Evolutionary conservation across 2,329 filamentous ascomycete species (phyloP), one percentile per base, ranked within the genome.

Genomic region (Alternaria metachromatica): DNA sequence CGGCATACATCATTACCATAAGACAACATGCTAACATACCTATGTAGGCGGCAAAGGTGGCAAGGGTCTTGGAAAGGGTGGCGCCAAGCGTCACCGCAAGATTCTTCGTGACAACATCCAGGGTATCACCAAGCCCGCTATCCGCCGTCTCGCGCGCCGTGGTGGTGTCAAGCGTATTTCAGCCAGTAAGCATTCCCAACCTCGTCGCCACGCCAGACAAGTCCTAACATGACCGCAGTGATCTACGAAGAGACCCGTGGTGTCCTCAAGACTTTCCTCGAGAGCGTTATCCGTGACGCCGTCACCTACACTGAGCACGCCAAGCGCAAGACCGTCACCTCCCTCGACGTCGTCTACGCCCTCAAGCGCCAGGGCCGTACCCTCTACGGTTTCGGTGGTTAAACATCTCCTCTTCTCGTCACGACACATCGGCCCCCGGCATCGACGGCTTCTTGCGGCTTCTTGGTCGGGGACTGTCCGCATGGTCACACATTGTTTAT

Each of bases 371-470:
- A 90, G 82, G 88, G 88, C 78, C 86, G 91, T 68, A 82, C 92
- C 80, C 90, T 94, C 72, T 95, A 94, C 87, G 92, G 92, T 86
- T 94, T 94, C 88, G 92, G 92, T 87, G 92, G 92, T 88, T 95
- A 92, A 89, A 77, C 78, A 57, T 62, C 61, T 69, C 49, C 45
- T 72, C 60, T 63, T 63, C 55, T 62, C 55, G 65, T 70, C 60
- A 66, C 65, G 62, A 55, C 55, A 56, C 62, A 48, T 64, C 48
- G 55, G 49, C 50, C 13, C 57, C 53, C 63, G 67, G 55, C 48
- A 57, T 57, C 62, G 58, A 62, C 57, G 41, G 28, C 63, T 48
- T 33, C 59, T 60, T 33, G 54, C 53, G 41, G 58, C 51, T 58
- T 60, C 48, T 68, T 65, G 60, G 67, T 68, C 50, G 58, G 63